Evolutionary conservation across 1,139 yeast species (phyloP).

Genomic region (Lodderomyces jiufengensis): DNA sequence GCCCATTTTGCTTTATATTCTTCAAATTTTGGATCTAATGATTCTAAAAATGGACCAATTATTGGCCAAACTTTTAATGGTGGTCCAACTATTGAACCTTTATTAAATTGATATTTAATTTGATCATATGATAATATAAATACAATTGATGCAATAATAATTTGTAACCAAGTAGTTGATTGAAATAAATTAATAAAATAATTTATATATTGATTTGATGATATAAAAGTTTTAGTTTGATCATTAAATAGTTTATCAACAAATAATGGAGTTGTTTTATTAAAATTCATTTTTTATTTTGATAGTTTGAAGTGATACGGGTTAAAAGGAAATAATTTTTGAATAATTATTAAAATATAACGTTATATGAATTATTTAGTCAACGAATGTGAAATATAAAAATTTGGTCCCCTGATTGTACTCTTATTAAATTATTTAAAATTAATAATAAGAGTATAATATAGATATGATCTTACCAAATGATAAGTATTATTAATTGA

Average conservation of each 20-base stretch:
- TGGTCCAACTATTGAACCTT: slow-evolving; percentile 92
- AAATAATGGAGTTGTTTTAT: slow-evolving; percentile 1
- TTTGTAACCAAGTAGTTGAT: slow-evolving; percentile 35
- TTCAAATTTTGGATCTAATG: slow-evolving; percentile 94
- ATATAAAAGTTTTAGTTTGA: slow-evolving; percentile 1
- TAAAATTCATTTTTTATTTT: background rate
- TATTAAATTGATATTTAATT: slow-evolving; percentile 67
- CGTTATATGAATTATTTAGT: background rate
- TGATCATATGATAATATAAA: slow-evolving; percentile 72
- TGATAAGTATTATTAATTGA: no score
- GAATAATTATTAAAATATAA: background rate
- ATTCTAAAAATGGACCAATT: slow-evolving; percentile 93
- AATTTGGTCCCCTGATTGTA: no score
- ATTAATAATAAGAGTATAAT: no score
- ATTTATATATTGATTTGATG: slow-evolving; percentile 4
- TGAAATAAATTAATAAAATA: slow-evolving; percentile 6
- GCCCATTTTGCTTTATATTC: slow-evolving; percentile 92
- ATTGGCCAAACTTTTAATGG: slow-evolving; percentile 83
- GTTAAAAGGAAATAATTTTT: no score
- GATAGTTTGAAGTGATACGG: no score
- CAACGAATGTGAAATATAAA: no score
- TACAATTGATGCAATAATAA: slow-evolving; percentile 48
- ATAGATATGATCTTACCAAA: no score
- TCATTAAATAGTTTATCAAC: slow-evolving; percentile 1
- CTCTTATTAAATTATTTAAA: no score